phyloP scores from a whole-genome alignment of 371 early-diverging fungal genomes.

The Nosema bombycis region DNA sequence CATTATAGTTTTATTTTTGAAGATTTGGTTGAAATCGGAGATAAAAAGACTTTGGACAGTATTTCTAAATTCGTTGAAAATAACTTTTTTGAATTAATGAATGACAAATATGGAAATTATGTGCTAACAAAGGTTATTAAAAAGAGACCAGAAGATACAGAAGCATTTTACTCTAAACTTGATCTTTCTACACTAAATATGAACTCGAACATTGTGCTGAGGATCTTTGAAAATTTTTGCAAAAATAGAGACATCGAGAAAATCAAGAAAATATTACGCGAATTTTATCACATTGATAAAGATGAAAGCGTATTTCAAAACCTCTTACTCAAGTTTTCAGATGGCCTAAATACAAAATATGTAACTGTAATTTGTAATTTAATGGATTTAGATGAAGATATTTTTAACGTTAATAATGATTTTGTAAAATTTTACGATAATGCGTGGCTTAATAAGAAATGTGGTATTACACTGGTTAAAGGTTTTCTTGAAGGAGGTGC shows the following conservation, averaged over 20 bases:
- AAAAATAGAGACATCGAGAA: slow-evolving; percentile 8
- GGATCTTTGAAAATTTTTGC: slow-evolving; percentile 7
- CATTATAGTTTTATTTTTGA: slow-evolving; percentile 55
- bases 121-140: slow-evolving; percentile 53
- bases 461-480: slow-evolving; percentile 16
- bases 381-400: slow-evolving; percentile 19
- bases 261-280: slow-evolving; percentile 16
- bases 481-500: slow-evolving; percentile 35
- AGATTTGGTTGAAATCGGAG: slow-evolving; percentile 38
- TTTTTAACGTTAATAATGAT: slow-evolving; percentile 21
- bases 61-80: slow-evolving; percentile 46
- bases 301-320: slow-evolving; percentile 24
- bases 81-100: slow-evolving; percentile 36
- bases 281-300: slow-evolving; percentile 14
- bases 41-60: slow-evolving; percentile 22
- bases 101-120: slow-evolving; percentile 49
- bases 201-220: slow-evolving; percentile 52
- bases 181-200: slow-evolving; percentile 6
- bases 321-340: slow-evolving; percentile 10
- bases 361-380: slow-evolving; percentile 20
- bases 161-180: slow-evolving; percentile 10
- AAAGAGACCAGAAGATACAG: slow-evolving; percentile 18
- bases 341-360: slow-evolving; percentile 33
- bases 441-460: slow-evolving; percentile 29
- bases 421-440: slow-evolving; percentile 14